Percentiles rank a stretch among this genome's conserved stretches.
phyloP scores from a whole-genome alignment of 768 basidiomycete species.

The Boletus rubescentipes region DNA sequence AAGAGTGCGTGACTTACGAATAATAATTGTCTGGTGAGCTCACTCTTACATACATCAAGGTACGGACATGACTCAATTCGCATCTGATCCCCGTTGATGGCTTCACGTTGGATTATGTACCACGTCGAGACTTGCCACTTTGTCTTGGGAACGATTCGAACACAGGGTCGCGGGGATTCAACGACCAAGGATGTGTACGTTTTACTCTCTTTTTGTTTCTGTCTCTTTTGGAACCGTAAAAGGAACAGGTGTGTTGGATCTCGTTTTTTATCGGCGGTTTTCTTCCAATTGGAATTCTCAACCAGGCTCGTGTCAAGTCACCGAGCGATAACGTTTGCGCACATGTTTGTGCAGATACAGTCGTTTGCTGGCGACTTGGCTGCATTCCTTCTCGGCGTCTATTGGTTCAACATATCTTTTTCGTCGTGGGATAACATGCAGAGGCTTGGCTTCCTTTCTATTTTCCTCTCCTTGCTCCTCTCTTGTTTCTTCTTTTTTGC shows the following conservation, averaged over 20 bases:
- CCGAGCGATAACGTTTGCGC: background rate
- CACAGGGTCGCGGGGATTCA: slow-evolving; percentile 1
- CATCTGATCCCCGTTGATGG: slow-evolving; percentile 24
- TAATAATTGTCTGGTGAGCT: background rate
- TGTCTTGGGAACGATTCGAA: background rate
- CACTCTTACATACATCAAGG: slow-evolving; percentile 17
- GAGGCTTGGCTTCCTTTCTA: background rate
- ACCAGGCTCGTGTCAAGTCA: background rate
- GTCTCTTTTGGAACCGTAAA: background rate
- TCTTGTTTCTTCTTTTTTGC: background rate
- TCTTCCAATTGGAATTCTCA: background rate
- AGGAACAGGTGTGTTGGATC: background rate
- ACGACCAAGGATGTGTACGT: background rate
- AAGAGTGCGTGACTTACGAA: background rate
- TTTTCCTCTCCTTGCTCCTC: background rate
- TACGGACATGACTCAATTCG: slow-evolving; percentile 1
- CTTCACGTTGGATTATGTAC: slow-evolving; percentile 11
- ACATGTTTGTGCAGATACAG: background rate
- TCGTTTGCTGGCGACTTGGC: background rate
- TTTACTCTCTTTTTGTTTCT: background rate
- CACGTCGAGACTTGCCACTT: background rate
- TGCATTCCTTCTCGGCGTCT: background rate
- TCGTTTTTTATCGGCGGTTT: background rate
- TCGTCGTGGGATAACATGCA: background rate
- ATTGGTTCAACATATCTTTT: background rate